Evolutionary conservation across 179 eudicot species (phyloP), one percentile per base, ranked within the genome.

Genomic region (Spergularia azorica): DNA sequence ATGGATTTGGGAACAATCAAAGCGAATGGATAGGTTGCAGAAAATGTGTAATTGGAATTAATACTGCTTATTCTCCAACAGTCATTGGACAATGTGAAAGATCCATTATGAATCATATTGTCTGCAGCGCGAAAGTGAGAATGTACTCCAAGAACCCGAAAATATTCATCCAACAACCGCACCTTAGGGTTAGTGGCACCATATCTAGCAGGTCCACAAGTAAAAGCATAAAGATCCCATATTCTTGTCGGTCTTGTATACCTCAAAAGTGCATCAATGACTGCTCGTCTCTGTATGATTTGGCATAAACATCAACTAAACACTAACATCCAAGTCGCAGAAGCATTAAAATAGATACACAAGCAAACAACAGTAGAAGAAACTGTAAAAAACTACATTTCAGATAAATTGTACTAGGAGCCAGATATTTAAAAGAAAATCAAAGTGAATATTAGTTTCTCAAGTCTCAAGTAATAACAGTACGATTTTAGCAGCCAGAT

Each of bases 191-290:
- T 79, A 71, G 83, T 84, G 83, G 88, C 88, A 70, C 77, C 73
- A 79, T 84, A 89, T 84, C 86, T 86, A 71, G 94, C 87, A 77
- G 96, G 88, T 63, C 92, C 91, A 84, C 86, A 84, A 55, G 83
- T 81, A 83, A 94, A 89, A 80, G 97, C 93, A 87, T 88, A 96
- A 61, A 96, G 89, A 88, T 96, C 99, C 98, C 97, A 96, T 6
- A 94, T 81, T 77, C 88, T 88, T 67, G 89, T 57, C 26, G 97
- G 99, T 86, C 87, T 90, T 15, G 91, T 87, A 67, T 89, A 87
- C 87, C 89, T 86, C 77, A 81, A 26, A 79, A 96, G 88, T 63
- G 97, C 97, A 77, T 91, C 96, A 78, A 79, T 88, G 48, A 94
- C 90, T 54, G 92, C 92, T 67, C 99, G 96, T 77, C 99, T 90